Conservation (phyloP, 2,329 filamentous ascomycete genomes). For the Colletotrichum lentis region DNA sequence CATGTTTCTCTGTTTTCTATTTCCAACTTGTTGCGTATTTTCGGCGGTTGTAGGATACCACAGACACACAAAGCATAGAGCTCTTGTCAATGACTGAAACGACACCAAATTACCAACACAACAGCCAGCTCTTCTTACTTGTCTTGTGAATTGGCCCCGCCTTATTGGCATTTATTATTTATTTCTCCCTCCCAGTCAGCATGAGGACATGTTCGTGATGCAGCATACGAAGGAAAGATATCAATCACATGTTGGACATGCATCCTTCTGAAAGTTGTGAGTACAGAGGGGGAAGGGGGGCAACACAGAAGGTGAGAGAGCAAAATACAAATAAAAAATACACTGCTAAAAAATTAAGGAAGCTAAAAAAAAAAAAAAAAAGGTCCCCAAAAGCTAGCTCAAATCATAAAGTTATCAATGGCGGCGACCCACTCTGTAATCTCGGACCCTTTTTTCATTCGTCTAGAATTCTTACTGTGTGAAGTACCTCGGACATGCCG, state of each 20-base stretch:
- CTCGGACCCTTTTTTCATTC: too few species aligned
- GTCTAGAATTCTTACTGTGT: background rate
- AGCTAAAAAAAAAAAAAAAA: too few species aligned
- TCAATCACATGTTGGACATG: background rate
- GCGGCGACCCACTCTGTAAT: too few species aligned
- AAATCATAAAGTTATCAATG: too few species aligned
- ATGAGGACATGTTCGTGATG: constrained; percentile 16
- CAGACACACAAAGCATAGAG: constrained; percentile 17
- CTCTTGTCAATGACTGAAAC: constrained; percentile 25
- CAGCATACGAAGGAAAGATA: constrained; percentile 6
- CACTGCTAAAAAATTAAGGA: too few species aligned
- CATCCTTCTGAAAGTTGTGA: background rate
- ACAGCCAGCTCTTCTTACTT: too few species aligned
- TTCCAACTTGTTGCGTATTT: background rate
- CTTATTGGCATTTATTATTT: too few species aligned
- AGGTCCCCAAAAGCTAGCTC: too few species aligned
- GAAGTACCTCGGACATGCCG: background rate
- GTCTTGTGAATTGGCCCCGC: too few species aligned
- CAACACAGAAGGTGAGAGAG: too few species aligned
- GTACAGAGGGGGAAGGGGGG: background rate
- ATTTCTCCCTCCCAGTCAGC: background rate
- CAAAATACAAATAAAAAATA: too few species aligned
- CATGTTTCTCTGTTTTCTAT: background rate
- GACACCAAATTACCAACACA: constrained; percentile 21
- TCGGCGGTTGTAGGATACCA: constrained; percentile 29